Evolutionary conservation across 768 basidiomycete genomes (phyloP).

Genomic region (Leucogyrophana mollusca): DNA sequence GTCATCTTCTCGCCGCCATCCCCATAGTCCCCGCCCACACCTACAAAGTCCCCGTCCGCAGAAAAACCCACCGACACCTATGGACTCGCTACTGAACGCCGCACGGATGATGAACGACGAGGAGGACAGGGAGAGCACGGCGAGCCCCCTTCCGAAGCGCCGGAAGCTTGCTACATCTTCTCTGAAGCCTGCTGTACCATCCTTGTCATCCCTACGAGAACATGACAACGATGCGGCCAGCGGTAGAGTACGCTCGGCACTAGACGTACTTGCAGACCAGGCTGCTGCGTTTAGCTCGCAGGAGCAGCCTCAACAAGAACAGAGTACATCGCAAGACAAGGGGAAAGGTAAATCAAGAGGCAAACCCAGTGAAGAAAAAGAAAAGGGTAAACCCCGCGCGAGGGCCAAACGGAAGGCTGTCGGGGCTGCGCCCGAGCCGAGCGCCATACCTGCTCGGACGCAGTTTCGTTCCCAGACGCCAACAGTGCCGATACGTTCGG

Average conservation of each 20-base stretch:
- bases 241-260: slow-evolving; percentile 45
- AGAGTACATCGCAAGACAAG: slow-evolving; percentile 5
- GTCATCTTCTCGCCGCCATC: slow-evolving; percentile 17
- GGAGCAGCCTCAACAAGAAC: slow-evolving; percentile 16
- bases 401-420: too few species aligned
- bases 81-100: slow-evolving; percentile 61
- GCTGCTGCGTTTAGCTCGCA: slow-evolving; percentile 53
- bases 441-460: too few species aligned
- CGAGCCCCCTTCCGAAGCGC: slow-evolving; percentile 39
- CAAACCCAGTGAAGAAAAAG: slow-evolving; percentile 1
- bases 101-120: slow-evolving; percentile 54
- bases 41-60: slow-evolving; percentile 5
- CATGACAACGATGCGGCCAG: neutral
- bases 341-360: slow-evolving; percentile 20
- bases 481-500: too few species aligned
- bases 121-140: slow-evolving; percentile 31
- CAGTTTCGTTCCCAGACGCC: too few species aligned
- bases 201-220: neutral
- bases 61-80: slow-evolving; percentile 41
- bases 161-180: slow-evolving; percentile 19
- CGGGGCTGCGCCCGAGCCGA: too few species aligned
- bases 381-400: too few species aligned
- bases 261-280: slow-evolving; percentile 76
- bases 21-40: neutral
- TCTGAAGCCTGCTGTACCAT: neutral